A percentile compares a stretch with the other conserved stretches of the same genome.
phyloP scores from a whole-genome alignment of 2,329 filamentous ascomycete species.

The Penicillium nordicum region DNA sequence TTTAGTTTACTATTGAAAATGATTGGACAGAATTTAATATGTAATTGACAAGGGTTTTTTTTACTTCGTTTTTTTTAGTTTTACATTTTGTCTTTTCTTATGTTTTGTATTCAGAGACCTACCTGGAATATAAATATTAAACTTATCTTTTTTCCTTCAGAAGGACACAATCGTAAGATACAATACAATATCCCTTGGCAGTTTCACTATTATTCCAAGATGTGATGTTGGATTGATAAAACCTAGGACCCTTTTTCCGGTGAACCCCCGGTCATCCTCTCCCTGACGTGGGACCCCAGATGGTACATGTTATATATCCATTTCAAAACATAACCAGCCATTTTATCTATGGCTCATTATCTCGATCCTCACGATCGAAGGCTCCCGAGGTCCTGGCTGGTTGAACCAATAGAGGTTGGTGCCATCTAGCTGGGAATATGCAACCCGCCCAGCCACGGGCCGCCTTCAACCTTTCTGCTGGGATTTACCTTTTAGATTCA shows the following conservation, averaged over 20 bases:
- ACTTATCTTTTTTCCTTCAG: background rate
- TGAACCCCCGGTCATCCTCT: background rate
- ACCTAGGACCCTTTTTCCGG: background rate
- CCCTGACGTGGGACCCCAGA: background rate
- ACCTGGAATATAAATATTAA: background rate
- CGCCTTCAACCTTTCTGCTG: constrained; percentile 16
- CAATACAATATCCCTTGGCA: background rate
- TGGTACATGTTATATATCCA: background rate
- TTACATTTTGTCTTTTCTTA: background rate
- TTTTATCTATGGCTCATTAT: background rate
- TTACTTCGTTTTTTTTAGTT: background rate
- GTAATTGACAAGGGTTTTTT: background rate
- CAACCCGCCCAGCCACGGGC: constrained; percentile 20
- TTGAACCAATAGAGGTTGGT: constrained; percentile 28
- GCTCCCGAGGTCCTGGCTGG: background rate
- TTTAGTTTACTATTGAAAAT: background rate
- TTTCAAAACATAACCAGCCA: background rate
- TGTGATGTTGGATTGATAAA: background rate
- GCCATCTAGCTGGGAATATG: constrained; percentile 30
- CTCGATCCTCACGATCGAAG: constrained; percentile 1
- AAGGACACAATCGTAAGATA: background rate
- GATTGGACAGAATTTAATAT: background rate
- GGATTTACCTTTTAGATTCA: constrained; percentile 2
- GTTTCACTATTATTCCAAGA: background rate
- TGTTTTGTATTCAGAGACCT: background rate